Base-by-base conservation (phyloP, 306 rosid genomes). In the Acacia crassicarpa region DNA sequence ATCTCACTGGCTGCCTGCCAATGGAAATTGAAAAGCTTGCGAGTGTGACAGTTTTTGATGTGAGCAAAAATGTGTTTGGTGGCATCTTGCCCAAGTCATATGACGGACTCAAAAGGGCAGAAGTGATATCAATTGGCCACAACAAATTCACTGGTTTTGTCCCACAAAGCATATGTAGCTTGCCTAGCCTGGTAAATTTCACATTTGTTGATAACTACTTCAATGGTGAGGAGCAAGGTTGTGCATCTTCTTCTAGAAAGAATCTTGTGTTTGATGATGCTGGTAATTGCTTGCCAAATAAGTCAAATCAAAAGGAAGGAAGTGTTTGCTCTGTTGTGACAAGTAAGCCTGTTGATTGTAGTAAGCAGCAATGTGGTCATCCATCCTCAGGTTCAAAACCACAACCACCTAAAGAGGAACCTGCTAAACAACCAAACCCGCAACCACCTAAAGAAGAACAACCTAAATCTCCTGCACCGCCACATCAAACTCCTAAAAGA, bases 61-160 rank as follows among this genome's bases (percentile, higher is more conserved):
- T 91, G 2, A 84, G 93, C 30, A 9, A 59, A 2, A 95, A 95
- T 51, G 0, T 8, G 1, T 86, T 95, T 3, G 84, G 66, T 25
- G 99, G 99, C 22, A 69, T 74, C 19, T 79, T 95, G 81, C 92
- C 98, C 0, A 86, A 67, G 46, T 80, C 81, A 0, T 83, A 88
- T 0, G 46, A 46, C 0, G 86, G 87, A 4, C 78, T 95, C 0
- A 15, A 75, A 8, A 81, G 19, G 0, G 76, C 89, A 1, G 91
- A 88, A 67, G 3, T n/a, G 5, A 2, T 95, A 32, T 80, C 82
- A 6, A 40, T 95, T 70, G 76, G 92, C 4, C 9, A 78, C 6
- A 95, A 95, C 81, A 83, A 40, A 20, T 81, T 95, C 40, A 95
- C 97, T 0, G 97, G 99, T 14, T 82, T 82, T 82, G 87, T 95